phyloP scores from a whole-genome alignment of 1,284 basidiomycete genomes.

The Ceratobasidium sp. region DNA sequence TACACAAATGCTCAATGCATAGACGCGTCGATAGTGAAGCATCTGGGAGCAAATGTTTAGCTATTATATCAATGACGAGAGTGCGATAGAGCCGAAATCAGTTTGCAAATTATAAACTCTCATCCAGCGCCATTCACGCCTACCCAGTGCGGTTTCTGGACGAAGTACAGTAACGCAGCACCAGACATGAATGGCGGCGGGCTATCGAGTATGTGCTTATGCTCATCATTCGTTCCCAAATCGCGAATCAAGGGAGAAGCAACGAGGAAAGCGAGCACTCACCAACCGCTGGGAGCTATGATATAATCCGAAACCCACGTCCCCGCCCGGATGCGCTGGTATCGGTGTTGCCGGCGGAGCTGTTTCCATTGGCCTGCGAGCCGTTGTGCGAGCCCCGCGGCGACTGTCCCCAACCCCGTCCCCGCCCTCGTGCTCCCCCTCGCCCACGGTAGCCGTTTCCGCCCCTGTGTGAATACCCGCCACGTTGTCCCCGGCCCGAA shows the following conservation, averaged over 20 bases:
- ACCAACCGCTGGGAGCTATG: not conserved
- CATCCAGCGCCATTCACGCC: constrained; percentile 40
- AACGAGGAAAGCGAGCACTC: not conserved
- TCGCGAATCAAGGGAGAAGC: not conserved
- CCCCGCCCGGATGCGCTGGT: not conserved
- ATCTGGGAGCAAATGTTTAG: not conserved
- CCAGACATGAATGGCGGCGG: constrained; percentile 5
- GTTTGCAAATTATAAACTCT: constrained; percentile 38
- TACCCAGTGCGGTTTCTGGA: constrained; percentile 25
- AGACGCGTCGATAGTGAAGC: too few species aligned
- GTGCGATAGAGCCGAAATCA: constrained; percentile 2
- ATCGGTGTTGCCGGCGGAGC: not conserved
- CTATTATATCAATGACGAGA: not conserved
- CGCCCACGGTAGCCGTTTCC: not conserved
- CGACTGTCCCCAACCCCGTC: constrained; percentile 10
- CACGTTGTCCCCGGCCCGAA: not conserved
- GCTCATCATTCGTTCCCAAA: constrained; percentile 5
- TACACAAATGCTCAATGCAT: too few species aligned
- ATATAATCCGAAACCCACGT: not conserved
- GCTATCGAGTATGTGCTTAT: constrained; percentile 33
- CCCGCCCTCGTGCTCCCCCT: not conserved
- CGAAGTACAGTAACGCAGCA: constrained; percentile 27
- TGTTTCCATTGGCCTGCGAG: constrained; percentile 1
- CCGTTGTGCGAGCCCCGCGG: constrained; percentile 7
- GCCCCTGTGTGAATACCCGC: constrained; percentile 8